A percentile compares a stretch with the other conserved stretches of the same genome.
Evolutionary conservation across 352 stramenopile genomes (phyloP).

Genomic region (Nothophytophthora sp.): DNA sequence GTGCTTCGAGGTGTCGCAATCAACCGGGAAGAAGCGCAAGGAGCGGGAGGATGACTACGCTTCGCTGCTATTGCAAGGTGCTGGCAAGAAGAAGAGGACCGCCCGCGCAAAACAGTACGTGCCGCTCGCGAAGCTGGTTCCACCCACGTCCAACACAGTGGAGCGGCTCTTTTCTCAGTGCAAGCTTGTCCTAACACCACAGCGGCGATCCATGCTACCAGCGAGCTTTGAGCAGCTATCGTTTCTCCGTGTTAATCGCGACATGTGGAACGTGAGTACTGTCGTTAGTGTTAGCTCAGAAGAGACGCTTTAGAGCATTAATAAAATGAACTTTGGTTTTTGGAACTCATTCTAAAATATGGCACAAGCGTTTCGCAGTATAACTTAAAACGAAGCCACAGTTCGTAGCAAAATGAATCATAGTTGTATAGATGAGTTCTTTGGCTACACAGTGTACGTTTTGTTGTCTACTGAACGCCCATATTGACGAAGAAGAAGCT

Average conservation of each 20-base stretch:
- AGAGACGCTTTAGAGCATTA: not conserved
- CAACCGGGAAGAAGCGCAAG: not conserved
- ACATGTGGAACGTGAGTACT: not conserved
- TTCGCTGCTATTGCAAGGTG: not conserved
- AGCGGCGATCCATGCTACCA: not conserved
- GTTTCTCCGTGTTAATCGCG: constrained; percentile 1
- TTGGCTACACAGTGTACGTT: not conserved
- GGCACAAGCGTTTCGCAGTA: no score
- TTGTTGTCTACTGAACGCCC: not conserved
- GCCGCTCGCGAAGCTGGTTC: not conserved
- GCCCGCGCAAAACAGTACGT: not conserved
- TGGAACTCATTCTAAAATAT: not conserved
- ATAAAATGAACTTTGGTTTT: no score
- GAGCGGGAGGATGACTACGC: not conserved
- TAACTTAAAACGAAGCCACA: no score
- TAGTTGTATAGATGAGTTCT: not conserved
- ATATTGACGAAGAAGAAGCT: not conserved
- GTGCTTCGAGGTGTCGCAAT: not conserved
- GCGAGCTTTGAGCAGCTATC: constrained; percentile 4
- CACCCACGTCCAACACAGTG: constrained; percentile 1
- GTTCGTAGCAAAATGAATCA: constrained; percentile 1
- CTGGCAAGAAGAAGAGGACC: not conserved
- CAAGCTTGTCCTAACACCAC: constrained; percentile 4
- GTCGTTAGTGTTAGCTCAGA: not conserved
- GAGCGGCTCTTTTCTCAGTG: constrained; percentile 4